phyloP scores from a whole-genome alignment of 208 protist genomes.

The Leptomonas seymouri region DNA sequence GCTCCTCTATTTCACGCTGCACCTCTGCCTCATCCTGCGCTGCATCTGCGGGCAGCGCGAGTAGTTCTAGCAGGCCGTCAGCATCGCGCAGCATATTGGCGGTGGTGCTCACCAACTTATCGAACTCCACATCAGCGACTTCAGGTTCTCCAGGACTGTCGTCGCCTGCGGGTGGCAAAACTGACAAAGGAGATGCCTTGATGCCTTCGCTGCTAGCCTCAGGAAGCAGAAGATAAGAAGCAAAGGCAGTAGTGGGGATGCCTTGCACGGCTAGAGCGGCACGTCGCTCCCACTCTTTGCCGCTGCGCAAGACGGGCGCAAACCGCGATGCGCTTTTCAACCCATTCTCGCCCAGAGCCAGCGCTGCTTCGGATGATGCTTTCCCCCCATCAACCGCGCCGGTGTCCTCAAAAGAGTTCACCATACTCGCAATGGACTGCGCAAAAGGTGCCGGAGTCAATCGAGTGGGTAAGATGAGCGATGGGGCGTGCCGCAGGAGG shows the following conservation, averaged over 20 bases:
- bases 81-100: conserved; percentile 12
- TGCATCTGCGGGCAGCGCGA: conserved; percentile 1
- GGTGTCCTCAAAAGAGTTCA: background rate
- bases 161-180: too few relatives aligned
- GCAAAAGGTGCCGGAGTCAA: background rate
- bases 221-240: conserved; percentile 13
- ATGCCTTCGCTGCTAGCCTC: background rate
- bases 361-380: background rate
- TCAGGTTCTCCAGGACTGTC: background rate
- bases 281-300: conserved; percentile 29
- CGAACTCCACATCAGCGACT: conserved; percentile 6
- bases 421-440: conserved; percentile 3
- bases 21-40: background rate
- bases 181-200: background rate
- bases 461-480: conserved; percentile 3
- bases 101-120: conserved; percentile 13
- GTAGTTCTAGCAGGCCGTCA: conserved; percentile 22
- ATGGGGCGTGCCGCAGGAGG: conserved; percentile 9
- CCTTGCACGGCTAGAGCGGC: conserved; percentile 20
- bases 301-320: conserved; percentile 13
- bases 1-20: conserved; percentile 2
- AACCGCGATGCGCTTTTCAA: background rate
- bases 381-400: background rate
- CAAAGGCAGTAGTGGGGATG: conserved; percentile 9
- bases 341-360: background rate